These are phyloP conservation scores for Neurospora sp. DNA, from an alignment of 495 filamentous ascomycete species.

Conservation along the genomic window DNA sequence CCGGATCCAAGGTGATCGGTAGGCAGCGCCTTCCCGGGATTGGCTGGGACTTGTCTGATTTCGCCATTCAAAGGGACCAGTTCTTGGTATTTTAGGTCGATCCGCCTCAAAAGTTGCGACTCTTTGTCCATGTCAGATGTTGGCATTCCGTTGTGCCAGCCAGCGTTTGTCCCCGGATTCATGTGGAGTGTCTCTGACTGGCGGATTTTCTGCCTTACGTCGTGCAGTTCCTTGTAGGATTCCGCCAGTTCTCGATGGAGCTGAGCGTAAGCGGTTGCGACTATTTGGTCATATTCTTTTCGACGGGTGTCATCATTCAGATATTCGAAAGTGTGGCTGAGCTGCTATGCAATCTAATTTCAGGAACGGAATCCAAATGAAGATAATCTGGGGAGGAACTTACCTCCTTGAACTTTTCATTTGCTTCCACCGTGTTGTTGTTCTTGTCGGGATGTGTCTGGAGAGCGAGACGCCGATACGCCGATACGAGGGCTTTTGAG, in stretches of 20 bases:
- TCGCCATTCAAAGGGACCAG: not conserved
- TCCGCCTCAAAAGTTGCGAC: not conserved
- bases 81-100: not conserved
- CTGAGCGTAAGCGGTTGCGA: not conserved
- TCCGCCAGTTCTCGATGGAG: not conserved
- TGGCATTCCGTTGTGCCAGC: not conserved
- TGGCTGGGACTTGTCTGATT: not conserved
- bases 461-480: not conserved
- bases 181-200: not conserved
- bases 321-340: not conserved
- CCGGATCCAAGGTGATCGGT: not conserved
- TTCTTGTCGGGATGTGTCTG: not conserved
- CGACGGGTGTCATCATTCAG: not conserved
- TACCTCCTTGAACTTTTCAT: not conserved
- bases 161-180: not conserved
- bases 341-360: not conserved
- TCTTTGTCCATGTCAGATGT: not conserved
- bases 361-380: not conserved
- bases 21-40: not conserved
- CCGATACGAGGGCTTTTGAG: not conserved
- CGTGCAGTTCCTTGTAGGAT: not conserved
- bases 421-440: not conserved
- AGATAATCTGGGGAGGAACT: not conserved
- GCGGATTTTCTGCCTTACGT: not conserved
- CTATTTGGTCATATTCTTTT: not conserved